Conservation (phyloP, 169 alveolate species). For the Ichthyophthirius multifiliis region DNA sequence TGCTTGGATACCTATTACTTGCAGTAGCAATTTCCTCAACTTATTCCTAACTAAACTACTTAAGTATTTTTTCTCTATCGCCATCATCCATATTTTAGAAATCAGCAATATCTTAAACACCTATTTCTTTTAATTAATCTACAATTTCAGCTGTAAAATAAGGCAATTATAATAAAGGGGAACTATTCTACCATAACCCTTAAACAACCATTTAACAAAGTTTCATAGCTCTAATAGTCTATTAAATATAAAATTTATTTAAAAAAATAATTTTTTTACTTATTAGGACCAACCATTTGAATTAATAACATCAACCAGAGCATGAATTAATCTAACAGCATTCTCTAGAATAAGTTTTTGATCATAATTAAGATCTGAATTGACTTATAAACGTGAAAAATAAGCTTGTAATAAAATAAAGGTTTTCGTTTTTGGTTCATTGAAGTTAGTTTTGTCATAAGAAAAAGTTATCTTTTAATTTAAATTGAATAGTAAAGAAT, state of each 20-base stretch:
- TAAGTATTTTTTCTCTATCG: slow-evolving; percentile 85
- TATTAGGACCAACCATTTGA: slow-evolving; percentile 87
- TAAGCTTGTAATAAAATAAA: slow-evolving; percentile 89
- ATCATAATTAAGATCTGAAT: slow-evolving; percentile 63
- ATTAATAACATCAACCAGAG: slow-evolving; percentile 97
- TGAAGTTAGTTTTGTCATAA: slow-evolving; percentile 36
- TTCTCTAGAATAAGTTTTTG: slow-evolving; percentile 71
- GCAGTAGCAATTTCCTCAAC: slow-evolving; percentile 71
- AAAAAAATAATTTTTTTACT: not conserved
- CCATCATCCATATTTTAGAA: slow-evolving; percentile 96
- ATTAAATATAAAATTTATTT: slow-evolving; percentile 57
- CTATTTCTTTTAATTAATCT: slow-evolving; percentile 61
- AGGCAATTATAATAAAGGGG: slow-evolving; percentile 94
- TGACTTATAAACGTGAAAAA: slow-evolving; percentile 62
- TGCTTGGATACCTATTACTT: slow-evolving; percentile 55
- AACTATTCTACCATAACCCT: slow-evolving; percentile 88
- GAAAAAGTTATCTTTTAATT: slow-evolving; percentile 55
- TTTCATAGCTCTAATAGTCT: slow-evolving; percentile 96
- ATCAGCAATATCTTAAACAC: slow-evolving; percentile 92
- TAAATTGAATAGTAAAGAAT: slow-evolving; percentile 62
- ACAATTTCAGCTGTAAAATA: slow-evolving; percentile 80
- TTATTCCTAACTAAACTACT: slow-evolving; percentile 73
- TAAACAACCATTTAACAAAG: slow-evolving; percentile 96
- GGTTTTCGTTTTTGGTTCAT: slow-evolving; percentile 72
- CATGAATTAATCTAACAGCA: slow-evolving; percentile 89